phyloP scores from a whole-genome alignment of 768 basidiomycete species.

The Mycena crocata region DNA sequence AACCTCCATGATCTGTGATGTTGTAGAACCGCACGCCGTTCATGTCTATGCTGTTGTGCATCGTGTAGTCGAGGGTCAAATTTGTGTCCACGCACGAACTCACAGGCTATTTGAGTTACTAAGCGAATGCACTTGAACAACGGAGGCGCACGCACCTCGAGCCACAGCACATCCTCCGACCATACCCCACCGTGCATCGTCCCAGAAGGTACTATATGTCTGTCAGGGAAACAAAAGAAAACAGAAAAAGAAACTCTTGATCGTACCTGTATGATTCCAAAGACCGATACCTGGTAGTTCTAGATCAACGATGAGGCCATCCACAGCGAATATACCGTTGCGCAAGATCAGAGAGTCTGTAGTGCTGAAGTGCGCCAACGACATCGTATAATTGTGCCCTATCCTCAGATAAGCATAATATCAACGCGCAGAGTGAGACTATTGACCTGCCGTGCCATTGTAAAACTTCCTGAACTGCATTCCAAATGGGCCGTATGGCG shows the following conservation, averaged over 20 bases:
- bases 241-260: no score
- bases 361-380: conserved; percentile 9
- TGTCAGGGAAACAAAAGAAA: no score
- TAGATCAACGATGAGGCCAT: conserved; percentile 37
- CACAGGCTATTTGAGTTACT: no score
- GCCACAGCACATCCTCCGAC: conserved; percentile 38
- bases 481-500: conserved; percentile 34
- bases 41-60: neutral
- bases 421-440: no score
- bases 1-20: conserved; percentile 19
- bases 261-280: conserved; percentile 34
- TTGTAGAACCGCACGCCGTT: conserved; percentile 24
- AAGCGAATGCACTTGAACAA: no score
- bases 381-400: conserved; percentile 25
- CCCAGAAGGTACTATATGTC: conserved; percentile 10
- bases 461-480: conserved; percentile 39
- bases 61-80: conserved; percentile 36
- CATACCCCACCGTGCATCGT: conserved; percentile 27
- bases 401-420: neutral
- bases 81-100: conserved; percentile 38
- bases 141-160: no score
- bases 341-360: conserved; percentile 36
- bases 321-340: conserved; percentile 33
- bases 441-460: conserved; percentile 21
- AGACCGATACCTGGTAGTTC: conserved; percentile 35